Percentiles rank a stretch among this genome's conserved stretches.
These are phyloP conservation scores for Nymphaea thermarum DNA, from an alignment of 164 flowering plant species.

Conservation along the genomic window DNA sequence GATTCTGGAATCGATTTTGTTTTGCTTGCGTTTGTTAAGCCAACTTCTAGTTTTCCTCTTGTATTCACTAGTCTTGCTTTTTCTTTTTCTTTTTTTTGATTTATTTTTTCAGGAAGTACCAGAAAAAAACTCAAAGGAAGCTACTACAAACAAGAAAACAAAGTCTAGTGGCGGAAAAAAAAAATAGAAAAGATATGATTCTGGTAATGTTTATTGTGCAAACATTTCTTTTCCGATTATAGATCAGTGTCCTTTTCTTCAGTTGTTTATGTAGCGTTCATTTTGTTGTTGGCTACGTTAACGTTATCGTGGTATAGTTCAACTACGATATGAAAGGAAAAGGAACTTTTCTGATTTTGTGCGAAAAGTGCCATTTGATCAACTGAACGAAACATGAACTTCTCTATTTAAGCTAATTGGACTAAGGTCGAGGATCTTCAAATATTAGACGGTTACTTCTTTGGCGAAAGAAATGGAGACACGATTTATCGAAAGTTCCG, in stretches of 20 bases:
- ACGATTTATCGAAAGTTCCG: too few relatives aligned
- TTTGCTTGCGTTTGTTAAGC: neutral
- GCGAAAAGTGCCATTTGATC: too few relatives aligned
- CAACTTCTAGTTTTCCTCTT: neutral
- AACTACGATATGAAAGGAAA: too few relatives aligned
- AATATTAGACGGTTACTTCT: too few relatives aligned
- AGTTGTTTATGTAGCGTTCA: neutral
- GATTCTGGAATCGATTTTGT: neutral
- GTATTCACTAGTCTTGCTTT: neutral
- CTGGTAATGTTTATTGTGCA: neutral
- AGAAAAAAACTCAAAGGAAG: slow-evolving; percentile 31
- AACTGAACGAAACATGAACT: too few relatives aligned
- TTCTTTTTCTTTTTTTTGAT: neutral
- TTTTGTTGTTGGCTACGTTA: too few relatives aligned
- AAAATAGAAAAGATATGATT: slow-evolving; percentile 19
- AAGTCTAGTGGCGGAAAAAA: slow-evolving; percentile 47
- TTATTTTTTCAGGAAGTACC: slow-evolving; percentile 27
- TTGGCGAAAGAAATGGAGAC: too few relatives aligned
- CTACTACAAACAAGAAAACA: slow-evolving; percentile 38
- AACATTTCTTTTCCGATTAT: neutral
- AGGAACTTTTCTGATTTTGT: too few relatives aligned
- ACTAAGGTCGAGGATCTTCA: too few relatives aligned
- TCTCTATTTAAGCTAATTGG: too few relatives aligned
- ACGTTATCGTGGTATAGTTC: too few relatives aligned
- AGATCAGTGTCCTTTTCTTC: neutral